Base-by-base conservation (phyloP, 306 rosid genomes). In the Herpetospermum pedunculosum region DNA sequence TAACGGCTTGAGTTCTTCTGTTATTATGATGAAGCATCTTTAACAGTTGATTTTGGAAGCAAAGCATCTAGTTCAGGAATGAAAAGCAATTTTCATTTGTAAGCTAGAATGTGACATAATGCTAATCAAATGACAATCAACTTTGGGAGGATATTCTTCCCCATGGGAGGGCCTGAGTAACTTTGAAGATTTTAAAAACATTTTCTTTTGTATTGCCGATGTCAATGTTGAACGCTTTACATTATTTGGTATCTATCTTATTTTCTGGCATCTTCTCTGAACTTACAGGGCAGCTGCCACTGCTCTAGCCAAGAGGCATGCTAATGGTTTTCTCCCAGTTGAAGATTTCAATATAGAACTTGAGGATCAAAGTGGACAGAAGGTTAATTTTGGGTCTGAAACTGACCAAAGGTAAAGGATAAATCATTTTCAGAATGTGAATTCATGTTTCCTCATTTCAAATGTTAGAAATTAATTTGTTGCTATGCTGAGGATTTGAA, bases 291-390 rank as follows among this genome's bases (percentile, higher is more conserved):
- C 89, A 29, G 97, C 94, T 68, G 96, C 87, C 37, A 81, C 86
- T 28, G 87, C 94, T 34, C 50, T 93, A 38, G 80, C 92, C 6
- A 74, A 86, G 44, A 83, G 98, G 79, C 96, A 91, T 19, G 89
- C 92, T 0, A 96, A 89, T 75, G 92, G 96, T 47, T 84, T 91
- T 2, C 80, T 91, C 71, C 92, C 98, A 8, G 48, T 91, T 52
- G 98, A 93, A 55, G 91, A 91, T 65, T 91, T 89, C 75, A 84
- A 84, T 57, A 81, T 93, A 41, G 98, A 89, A 79, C 87, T 91
- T 37, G 98, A 93, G 77, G 91, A 93, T 87, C 97, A 93, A 82
- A 93, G 87, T 75, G 98, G 98, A 60, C 47, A 87, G 81, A 86
- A 83, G 86, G 96, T 93, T 38, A 76, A 81, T 5, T 53, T 93